A percentile compares a stretch with the other conserved stretches of the same genome.
These are phyloP conservation scores for Mucuna pruriens DNA, from an alignment of 306 rosid species.

Conservation along the genomic window DNA sequence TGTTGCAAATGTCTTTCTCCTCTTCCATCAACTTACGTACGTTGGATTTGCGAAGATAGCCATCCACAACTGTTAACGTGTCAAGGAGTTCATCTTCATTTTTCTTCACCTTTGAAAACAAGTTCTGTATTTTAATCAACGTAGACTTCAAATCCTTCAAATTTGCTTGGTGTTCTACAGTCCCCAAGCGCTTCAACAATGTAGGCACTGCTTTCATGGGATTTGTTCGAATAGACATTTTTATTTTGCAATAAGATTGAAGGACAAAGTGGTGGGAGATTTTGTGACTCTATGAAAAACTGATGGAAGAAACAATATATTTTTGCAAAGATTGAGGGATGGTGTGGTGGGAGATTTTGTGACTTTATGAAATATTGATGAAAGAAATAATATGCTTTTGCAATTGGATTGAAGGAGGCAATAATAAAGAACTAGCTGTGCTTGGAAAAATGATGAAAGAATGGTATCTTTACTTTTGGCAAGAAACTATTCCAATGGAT, in stretches of 20 bases:
- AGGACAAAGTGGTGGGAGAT: background rate
- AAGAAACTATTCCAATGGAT: background rate
- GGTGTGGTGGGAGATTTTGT: background rate
- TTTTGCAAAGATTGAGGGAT: no score
- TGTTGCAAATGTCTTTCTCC: background rate
- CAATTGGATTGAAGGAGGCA: no score
- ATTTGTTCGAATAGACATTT: background rate
- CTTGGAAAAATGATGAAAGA: background rate
- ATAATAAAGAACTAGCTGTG: background rate
- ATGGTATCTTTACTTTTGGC: background rate
- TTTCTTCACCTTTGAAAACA: background rate
- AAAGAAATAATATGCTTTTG: background rate
- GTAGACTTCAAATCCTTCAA: background rate
- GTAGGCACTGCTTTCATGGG: background rate
- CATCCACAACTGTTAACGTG: background rate
- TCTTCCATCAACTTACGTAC: background rate
- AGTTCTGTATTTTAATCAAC: background rate
- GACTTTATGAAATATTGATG: background rate
- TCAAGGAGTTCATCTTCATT: conserved; percentile 14
- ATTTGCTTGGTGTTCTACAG: no score
- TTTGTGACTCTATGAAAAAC: background rate
- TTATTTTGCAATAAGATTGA: background rate
- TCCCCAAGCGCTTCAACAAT: background rate
- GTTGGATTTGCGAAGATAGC: background rate
- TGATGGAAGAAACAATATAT: background rate